These are phyloP conservation scores for Sarocladium brachiariae DNA, from an alignment of 2,329 filamentous ascomycete genomes.

Conservation along the genomic window DNA sequence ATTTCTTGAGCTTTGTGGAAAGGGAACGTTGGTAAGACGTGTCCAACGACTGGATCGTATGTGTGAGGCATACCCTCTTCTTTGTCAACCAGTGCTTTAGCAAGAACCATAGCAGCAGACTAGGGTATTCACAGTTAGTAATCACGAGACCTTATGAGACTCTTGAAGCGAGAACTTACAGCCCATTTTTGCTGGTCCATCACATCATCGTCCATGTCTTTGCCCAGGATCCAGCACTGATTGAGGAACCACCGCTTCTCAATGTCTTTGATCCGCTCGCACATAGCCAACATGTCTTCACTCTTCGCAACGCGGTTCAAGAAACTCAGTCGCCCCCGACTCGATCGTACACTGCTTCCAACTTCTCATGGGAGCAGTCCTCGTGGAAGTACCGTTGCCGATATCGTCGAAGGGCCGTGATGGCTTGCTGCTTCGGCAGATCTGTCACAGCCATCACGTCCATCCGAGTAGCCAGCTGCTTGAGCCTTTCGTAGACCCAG, in stretches of 20 bases:
- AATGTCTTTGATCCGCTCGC: slow-evolving; percentile 61
- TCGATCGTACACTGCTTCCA: slow-evolving; percentile 75
- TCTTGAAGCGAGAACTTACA: slow-evolving; percentile 52
- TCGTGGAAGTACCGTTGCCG: slow-evolving; percentile 72
- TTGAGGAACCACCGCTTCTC: slow-evolving; percentile 75
- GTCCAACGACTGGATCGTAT: slow-evolving; percentile 61
- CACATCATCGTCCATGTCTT: slow-evolving; percentile 87
- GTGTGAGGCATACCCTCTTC: slow-evolving; percentile 59
- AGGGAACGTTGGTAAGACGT: slow-evolving; percentile 72
- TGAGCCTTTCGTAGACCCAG: slow-evolving; percentile 94
- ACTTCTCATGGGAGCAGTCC: slow-evolving; percentile 40
- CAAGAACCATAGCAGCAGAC: slow-evolving; percentile 90
- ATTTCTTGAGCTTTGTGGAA: slow-evolving; percentile 81
- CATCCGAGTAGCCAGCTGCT: slow-evolving; percentile 89
- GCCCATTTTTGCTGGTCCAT: slow-evolving; percentile 98
- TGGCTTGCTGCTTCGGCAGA: slow-evolving; percentile 69
- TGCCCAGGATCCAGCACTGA: slow-evolving; percentile 67
- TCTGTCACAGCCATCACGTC: slow-evolving; percentile 84
- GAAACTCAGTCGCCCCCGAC: slow-evolving; percentile 87
- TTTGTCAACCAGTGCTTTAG: slow-evolving; percentile 80
- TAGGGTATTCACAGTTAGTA: slow-evolving; percentile 27
- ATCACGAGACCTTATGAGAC: too few species aligned
- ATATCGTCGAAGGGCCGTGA: slow-evolving; percentile 71
- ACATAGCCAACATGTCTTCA: slow-evolving; percentile 69
- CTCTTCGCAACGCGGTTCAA: slow-evolving; percentile 87